Evolutionary conservation across 1,284 basidiomycete genomes (phyloP), one percentile per base, ranked within the genome.

Genomic region (Ceratobasidium sp.): DNA sequence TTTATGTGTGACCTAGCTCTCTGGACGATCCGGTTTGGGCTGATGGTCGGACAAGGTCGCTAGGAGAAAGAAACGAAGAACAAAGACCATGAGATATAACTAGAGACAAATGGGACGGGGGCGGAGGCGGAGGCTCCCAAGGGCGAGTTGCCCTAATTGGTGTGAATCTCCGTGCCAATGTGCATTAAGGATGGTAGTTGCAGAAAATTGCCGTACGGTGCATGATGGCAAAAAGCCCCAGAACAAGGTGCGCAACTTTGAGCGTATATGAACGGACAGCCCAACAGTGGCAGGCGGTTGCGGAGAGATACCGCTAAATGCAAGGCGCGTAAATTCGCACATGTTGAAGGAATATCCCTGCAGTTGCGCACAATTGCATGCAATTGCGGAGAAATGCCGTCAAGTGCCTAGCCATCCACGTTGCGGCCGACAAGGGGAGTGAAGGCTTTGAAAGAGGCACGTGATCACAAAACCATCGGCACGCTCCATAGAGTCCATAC

Each of bases 291-390:
- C 52, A n/a, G 52, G 52, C 8, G 23, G 52, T 54, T 54, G 52
- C 52, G 52, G 52, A n/a, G 20, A 54, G 52, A n/a, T 54, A n/a
- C 52, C 20, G 52, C 20, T n/a, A 54, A n/a, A n/a, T 54, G 52
- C 52, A n/a, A n/a, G 52, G 8, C 23, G 52, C 52, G n/a, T 54
- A 54, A n/a, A 54, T 54, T 54, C n/a, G 52, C 52, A n/a, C 52
- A n/a, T n/a, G 52, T n/a, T 54, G 52, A 54, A n/a, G 20, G 23
- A n/a, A 54, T 54, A 54, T 54, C 20, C 52, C 23, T n/a, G 52
- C 52, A n/a, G 52, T n/a, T 18, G n/a, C 52, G 52, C 27, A 30
- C 27, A 30, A 30, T 30, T 30, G 27, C 27, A 30, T 54, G 52
- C 52, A n/a, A n/a, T 54, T 54, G 52, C 52, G 27, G 27, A 30